A percentile compares a stretch with the other conserved stretches of the same genome.
These are phyloP conservation scores for Naematelia aurantialba DNA, from an alignment of 768 basidiomycete species.

Conservation along the genomic window DNA sequence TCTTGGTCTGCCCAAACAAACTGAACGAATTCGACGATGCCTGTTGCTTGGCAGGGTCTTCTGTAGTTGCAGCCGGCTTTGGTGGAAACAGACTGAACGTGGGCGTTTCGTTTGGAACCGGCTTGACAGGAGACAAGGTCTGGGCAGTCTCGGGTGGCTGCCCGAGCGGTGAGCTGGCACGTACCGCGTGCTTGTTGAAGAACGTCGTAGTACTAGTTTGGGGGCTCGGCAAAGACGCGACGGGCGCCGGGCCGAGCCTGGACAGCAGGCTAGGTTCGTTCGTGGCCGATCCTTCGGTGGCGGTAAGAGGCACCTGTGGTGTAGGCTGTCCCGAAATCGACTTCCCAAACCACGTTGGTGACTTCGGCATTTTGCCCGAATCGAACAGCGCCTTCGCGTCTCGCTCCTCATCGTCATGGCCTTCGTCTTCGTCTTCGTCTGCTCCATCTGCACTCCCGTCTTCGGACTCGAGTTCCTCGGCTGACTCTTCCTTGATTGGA, in stretches of 20 bases:
- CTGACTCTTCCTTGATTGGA: slow-evolving; percentile 25
- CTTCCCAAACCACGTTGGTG: slow-evolving; percentile 32
- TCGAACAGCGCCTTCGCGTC: slow-evolving; percentile 6
- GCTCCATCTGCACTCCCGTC: slow-evolving; percentile 21
- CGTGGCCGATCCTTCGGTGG: slow-evolving; percentile 2
- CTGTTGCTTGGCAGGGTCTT: neutral
- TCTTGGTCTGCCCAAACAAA: slow-evolving; percentile 8
- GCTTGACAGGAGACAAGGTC: slow-evolving; percentile 22
- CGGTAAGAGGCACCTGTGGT: neutral
- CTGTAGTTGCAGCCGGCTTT: neutral
- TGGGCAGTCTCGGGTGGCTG: slow-evolving; percentile 26
- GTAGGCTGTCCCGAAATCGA: slow-evolving; percentile 7
- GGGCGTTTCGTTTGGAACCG: neutral
- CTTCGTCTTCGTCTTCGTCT: slow-evolving; percentile 13
- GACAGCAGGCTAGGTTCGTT: slow-evolving; percentile 15
- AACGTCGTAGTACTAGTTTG: slow-evolving; percentile 15
- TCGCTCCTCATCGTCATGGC: neutral
- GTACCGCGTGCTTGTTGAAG: slow-evolving; percentile 32
- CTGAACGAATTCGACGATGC: neutral
- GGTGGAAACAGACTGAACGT: slow-evolving; percentile 4
- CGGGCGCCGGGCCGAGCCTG: slow-evolving; percentile 10
- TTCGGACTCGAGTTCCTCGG: slow-evolving; percentile 12
- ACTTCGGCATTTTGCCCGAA: slow-evolving; percentile 12
- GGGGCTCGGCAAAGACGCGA: slow-evolving; percentile 2
- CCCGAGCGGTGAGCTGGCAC: slow-evolving; percentile 33